Percentiles rank a stretch among this genome's conserved stretches.
Evolutionary conservation across 2,329 filamentous ascomycete genomes (phyloP).

Genomic region (Botrytis fragariae): DNA sequence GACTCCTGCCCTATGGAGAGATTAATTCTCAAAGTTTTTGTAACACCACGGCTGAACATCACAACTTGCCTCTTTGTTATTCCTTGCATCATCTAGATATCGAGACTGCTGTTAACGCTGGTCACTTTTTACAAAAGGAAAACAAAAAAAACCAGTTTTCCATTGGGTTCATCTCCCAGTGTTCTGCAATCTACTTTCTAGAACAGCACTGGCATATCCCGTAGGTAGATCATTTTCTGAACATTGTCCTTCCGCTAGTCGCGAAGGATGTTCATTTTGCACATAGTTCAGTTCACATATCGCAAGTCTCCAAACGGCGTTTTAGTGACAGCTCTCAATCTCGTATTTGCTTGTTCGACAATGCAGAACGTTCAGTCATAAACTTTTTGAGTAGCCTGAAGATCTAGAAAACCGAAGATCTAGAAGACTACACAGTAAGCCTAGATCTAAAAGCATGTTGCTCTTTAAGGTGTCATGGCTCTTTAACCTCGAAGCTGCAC

Average conservation of each 20-base stretch:
- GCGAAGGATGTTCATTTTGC: not conserved
- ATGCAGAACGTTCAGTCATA: not conserved
- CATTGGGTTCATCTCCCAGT: not conserved
- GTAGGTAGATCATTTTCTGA: not conserved
- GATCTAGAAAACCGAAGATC: not conserved
- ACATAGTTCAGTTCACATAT: not conserved
- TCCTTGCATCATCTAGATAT: not conserved
- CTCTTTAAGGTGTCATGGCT: fast-evolving
- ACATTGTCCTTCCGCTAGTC: not conserved
- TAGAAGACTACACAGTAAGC: not conserved
- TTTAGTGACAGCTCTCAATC: not conserved
- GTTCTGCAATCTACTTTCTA: not conserved
- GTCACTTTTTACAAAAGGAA: not conserved
- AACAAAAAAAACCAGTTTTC: no score
- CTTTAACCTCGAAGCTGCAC: not conserved
- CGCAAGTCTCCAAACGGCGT: not conserved
- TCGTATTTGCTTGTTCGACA: not conserved
- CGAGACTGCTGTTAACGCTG: not conserved
- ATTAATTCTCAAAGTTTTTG: not conserved
- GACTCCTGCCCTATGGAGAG: not conserved
- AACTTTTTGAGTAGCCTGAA: not conserved
- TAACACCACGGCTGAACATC: not conserved
- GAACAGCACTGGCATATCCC: not conserved
- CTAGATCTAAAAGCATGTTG: not conserved
- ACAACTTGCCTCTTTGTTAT: not conserved